Conservation (phyloP, 1,284 basidiomycete genomes). For the Taiwanofungus camphoratus region DNA sequence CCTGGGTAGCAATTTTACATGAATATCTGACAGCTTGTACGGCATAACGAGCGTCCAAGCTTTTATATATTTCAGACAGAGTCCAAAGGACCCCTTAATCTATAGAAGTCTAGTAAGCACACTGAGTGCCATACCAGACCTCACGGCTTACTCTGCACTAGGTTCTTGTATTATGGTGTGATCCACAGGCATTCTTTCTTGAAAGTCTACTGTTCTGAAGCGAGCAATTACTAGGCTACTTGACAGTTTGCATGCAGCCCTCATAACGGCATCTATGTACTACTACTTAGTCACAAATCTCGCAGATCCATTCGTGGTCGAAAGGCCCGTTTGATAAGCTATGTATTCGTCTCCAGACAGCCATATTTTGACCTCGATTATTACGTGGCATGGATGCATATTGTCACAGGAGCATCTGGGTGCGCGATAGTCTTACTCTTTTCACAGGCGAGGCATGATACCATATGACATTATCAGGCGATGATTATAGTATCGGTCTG, state of each 20-base stretch:
- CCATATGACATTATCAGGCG: conserved; percentile 5
- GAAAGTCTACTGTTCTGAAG: background rate
- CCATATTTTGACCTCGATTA: too few relatives aligned
- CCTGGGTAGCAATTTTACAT: too few relatives aligned
- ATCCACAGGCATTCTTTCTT: background rate
- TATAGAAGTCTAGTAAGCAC: conserved; percentile 3
- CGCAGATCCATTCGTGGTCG: conserved; percentile 12
- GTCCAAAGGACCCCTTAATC: conserved; percentile 9
- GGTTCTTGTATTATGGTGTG: conserved; percentile 15
- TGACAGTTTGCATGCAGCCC: conserved; percentile 15
- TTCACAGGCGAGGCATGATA: background rate
- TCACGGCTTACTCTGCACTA: conserved; percentile 1
- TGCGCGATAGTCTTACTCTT: conserved; percentile 3
- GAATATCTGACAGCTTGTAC: conserved; percentile 12
- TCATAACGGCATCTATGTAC: conserved; percentile 19
- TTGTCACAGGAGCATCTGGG: conserved; percentile 15
- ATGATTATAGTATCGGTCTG: conserved; percentile 22
- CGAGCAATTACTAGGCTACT: conserved; percentile 15
- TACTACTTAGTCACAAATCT: conserved; percentile 20
- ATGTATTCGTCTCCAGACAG: background rate
- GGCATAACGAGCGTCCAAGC: conserved; percentile 18
- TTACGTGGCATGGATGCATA: background rate
- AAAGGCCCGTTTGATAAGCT: conserved; percentile 16
- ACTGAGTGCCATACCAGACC: background rate
- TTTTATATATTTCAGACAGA: conserved; percentile 14